Conservation (phyloP, 768 basidiomycete species). For the Pluteus cervinus region DNA sequence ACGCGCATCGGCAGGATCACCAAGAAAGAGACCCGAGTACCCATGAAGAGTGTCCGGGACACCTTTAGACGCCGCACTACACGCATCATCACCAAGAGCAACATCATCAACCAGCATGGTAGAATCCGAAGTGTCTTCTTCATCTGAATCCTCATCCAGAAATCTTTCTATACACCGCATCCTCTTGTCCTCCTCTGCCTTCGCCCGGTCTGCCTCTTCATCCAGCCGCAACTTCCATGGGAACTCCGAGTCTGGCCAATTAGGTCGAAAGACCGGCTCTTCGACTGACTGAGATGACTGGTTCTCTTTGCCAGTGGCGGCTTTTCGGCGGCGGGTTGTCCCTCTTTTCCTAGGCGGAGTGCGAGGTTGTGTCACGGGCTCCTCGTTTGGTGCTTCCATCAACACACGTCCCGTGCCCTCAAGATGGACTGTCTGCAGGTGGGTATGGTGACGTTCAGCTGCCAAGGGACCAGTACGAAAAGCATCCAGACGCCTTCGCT, state of each 20-base stretch:
- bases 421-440: constrained; percentile 56
- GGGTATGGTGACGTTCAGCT: constrained; percentile 24
- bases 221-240: constrained; percentile 68
- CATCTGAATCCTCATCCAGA: constrained; percentile 68
- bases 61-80: constrained; percentile 34
- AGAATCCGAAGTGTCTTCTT: too few species aligned
- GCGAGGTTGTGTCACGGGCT: constrained; percentile 23
- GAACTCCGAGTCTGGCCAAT: constrained; percentile 77
- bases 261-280: constrained; percentile 42
- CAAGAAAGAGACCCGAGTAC: constrained; percentile 38
- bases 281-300: constrained; percentile 18
- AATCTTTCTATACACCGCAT: constrained; percentile 65
- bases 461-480: constrained; percentile 43
- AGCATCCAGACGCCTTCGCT: constrained; percentile 62
- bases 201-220: constrained; percentile 44
- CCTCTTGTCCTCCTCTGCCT: constrained; percentile 53
- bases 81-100: too few species aligned
- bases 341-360: constrained; percentile 42
- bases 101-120: constrained; percentile 23
- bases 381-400: constrained; percentile 47
- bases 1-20: constrained; percentile 73
- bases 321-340: constrained; percentile 26
- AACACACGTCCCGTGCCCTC: constrained; percentile 68
- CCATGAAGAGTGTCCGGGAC: constrained; percentile 11
- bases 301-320: constrained; percentile 32